A percentile compares a stretch with the other conserved stretches of the same genome.
Evolutionary conservation across 495 filamentous ascomycete genomes (phyloP).

Genomic region (Saxophila tyrrhenica): DNA sequence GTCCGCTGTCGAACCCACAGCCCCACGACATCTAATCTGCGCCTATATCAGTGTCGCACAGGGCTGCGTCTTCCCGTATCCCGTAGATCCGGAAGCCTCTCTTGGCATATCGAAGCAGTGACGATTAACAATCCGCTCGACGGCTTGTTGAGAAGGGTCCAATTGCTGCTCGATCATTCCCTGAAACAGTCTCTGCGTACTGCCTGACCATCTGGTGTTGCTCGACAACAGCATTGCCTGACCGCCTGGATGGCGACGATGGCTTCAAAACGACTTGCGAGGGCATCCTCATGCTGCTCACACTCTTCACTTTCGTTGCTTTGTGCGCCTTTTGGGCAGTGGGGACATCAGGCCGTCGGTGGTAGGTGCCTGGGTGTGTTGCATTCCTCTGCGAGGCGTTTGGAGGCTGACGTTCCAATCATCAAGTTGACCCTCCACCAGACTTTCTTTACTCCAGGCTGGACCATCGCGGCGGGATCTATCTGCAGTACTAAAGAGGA

Average conservation of each 20-base stretch:
- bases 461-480: conserved; percentile 5
- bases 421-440: conserved; percentile 11
- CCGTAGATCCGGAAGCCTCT: not conserved
- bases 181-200: conserved; percentile 17
- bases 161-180: conserved; percentile 15
- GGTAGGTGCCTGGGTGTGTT: conserved; percentile 5
- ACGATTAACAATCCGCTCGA: not conserved
- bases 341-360: not conserved
- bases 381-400: conserved; percentile 19
- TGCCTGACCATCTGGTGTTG: not conserved
- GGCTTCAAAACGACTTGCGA: too few species aligned
- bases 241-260: not conserved
- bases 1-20: not conserved
- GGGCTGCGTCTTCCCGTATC: not conserved
- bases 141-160: conserved; percentile 5
- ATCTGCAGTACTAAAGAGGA: conserved; percentile 8
- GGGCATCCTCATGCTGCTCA: not conserved
- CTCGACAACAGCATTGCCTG: not conserved
- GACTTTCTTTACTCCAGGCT: not conserved
- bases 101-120: not conserved
- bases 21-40: not conserved
- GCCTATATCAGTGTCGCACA: not conserved
- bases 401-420: conserved; percentile 19
- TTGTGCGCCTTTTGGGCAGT: too few species aligned
- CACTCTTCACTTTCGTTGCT: not conserved